Conservation (phyloP, 768 basidiomycete species). For the Phylloporus arenicola region DNA sequence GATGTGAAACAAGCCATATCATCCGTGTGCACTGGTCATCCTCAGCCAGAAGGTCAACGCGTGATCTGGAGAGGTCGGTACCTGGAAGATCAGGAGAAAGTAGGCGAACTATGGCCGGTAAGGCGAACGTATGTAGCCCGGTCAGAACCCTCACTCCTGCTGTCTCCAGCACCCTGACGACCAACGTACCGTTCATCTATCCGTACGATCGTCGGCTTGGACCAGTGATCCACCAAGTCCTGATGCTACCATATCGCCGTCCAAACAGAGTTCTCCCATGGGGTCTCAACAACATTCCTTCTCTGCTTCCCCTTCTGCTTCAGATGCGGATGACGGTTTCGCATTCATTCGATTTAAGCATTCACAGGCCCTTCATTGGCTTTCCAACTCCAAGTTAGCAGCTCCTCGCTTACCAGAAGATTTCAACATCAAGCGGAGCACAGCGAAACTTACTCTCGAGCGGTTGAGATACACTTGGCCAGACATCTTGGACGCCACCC, state of each 20-base stretch:
- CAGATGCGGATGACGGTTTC: slow-evolving; percentile 3
- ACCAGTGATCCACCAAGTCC: slow-evolving; percentile 44
- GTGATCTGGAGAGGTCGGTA: slow-evolving; percentile 72
- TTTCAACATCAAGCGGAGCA: slow-evolving; percentile 10
- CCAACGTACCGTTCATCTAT: slow-evolving; percentile 62
- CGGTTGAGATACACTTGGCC: slow-evolving; percentile 41
- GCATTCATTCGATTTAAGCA: slow-evolving; percentile 22
- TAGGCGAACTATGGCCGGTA: slow-evolving; percentile 69
- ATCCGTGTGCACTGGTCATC: slow-evolving; percentile 54
- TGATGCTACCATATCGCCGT: slow-evolving; percentile 9
- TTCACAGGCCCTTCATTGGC: slow-evolving; percentile 20
- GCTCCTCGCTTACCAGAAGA: slow-evolving; percentile 11
- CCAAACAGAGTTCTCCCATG: neutral
- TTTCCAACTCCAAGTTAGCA: slow-evolving; percentile 20
- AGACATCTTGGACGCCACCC: slow-evolving; percentile 34
- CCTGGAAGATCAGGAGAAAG: slow-evolving; percentile 58
- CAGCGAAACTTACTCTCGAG: slow-evolving; percentile 28
- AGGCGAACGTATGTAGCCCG: slow-evolving; percentile 9
- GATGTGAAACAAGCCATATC: slow-evolving; percentile 68
- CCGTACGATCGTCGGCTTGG: slow-evolving; percentile 81
- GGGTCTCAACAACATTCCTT: slow-evolving; percentile 1
- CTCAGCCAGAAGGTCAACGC: slow-evolving; percentile 65
- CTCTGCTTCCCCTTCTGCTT: neutral
- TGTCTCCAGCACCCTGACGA: slow-evolving; percentile 46
- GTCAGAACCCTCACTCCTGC: slow-evolving; percentile 4